These are phyloP conservation scores for Trypanosoma brucei DNA, from an alignment of 208 protist species.

Conservation along the genomic window DNA sequence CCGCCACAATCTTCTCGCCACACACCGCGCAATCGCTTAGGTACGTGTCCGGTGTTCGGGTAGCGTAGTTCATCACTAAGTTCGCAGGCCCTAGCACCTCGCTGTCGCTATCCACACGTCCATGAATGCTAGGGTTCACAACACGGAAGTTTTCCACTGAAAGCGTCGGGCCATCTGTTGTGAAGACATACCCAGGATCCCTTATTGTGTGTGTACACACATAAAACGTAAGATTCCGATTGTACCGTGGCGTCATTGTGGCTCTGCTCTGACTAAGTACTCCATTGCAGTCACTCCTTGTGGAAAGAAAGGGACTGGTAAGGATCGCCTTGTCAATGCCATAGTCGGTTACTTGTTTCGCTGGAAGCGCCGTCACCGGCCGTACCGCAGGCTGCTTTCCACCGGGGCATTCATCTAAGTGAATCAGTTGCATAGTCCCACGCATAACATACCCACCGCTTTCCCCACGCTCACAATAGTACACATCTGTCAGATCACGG, in stretches of 20 bases:
- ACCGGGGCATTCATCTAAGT: constrained; percentile 24
- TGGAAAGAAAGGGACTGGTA: constrained; percentile 26
- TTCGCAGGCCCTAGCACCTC: constrained; percentile 8
- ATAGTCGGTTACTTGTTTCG: constrained; percentile 29
- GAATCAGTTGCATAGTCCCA: constrained; percentile 46
- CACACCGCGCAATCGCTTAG: constrained; percentile 35
- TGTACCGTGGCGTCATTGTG: constrained; percentile 37
- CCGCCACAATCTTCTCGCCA: constrained; percentile 13
- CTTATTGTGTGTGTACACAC: constrained; percentile 35
- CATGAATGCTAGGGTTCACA: constrained; percentile 33
- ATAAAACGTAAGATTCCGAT: constrained; percentile 39
- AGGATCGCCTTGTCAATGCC: constrained; percentile 41
- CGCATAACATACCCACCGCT: constrained; percentile 27
- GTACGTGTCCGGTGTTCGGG: constrained; percentile 36
- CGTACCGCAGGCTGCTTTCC: constrained; percentile 24
- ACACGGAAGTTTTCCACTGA: constrained; percentile 37
- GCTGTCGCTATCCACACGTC: constrained; percentile 28
- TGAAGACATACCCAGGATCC: constrained; percentile 37
- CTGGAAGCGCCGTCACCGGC: constrained; percentile 27
- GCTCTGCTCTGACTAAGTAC: not conserved
- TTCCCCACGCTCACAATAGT: constrained; percentile 59
- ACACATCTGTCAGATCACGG: constrained; percentile 18
- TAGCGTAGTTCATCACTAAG: constrained; percentile 44
- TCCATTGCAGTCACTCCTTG: constrained; percentile 26
- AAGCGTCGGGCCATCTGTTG: constrained; percentile 42